Base-by-base conservation (phyloP, 1,284 basidiomycete genomes). In the Athelia sp. region DNA sequence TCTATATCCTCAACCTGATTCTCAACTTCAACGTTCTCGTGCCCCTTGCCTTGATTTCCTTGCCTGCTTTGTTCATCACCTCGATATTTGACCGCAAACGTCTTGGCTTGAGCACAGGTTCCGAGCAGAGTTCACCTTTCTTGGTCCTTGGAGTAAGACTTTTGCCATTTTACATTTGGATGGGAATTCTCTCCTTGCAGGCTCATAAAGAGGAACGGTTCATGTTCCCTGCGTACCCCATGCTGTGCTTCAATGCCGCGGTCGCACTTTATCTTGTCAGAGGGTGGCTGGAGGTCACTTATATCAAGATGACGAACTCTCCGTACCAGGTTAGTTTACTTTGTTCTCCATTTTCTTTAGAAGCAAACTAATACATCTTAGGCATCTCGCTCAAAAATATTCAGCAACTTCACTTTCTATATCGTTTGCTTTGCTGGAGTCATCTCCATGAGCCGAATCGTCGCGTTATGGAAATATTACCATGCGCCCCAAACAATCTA, bases 171-270 rank as follows among this genome's bases (percentile, higher is more conserved):
- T 98, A 99, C 70, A 58, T 98, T 23, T 99, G 97, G 95, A 62
- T 89, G 44, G 77, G 66, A 2, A 83, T 97, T 55, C 71, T 99
- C 54, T 84, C 81, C 8, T 54, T 75, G 1, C 97, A 99, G 69
- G 70, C 87, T 4, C 97, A 99, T 72, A 99, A 99, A 71, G 97
- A 99, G 68, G 97, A 99, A 65, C 78, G 97, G 21, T 99, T 99
- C 73, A 90, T 99, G 85, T 99, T 87, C 68, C 96, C 97, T 1
- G 87, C 84, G 1, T 99, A 98, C 68, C 87, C 93, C 0, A 70
- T 98, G 42, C 70, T 99, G 47, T 93, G 91, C 64, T 91, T 99
- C 71, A 98, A 98, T 65, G 96, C 93, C 1, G 93, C 93, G 2
- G 85, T 95, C 22, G 75, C 84, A 29, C 58, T 97, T 22, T 95